Evolutionary conservation across 2,329 filamentous ascomycete species (phyloP).

Genomic region (Ustulina deusta): DNA sequence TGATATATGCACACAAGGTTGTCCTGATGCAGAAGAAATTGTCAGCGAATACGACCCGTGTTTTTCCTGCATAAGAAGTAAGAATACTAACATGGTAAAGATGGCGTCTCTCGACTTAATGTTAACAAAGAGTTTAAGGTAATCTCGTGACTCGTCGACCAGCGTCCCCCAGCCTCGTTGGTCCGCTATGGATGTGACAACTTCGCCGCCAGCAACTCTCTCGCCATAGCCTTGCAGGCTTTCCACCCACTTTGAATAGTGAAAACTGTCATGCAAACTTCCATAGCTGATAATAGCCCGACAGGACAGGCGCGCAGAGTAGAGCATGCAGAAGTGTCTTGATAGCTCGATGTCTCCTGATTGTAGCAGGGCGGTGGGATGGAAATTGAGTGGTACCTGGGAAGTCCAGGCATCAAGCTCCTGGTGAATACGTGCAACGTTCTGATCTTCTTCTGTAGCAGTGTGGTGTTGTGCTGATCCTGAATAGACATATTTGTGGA

Average conservation of each 20-base stretch:
- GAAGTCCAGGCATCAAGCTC: slow-evolving; percentile 36
- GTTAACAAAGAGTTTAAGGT: slow-evolving; percentile 50
- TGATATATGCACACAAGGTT: slow-evolving; percentile 38
- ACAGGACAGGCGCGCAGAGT: slow-evolving; percentile 34
- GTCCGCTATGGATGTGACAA: slow-evolving; percentile 27
- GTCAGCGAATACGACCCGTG: not conserved
- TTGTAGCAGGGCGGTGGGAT: slow-evolving; percentile 6
- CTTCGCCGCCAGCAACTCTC: slow-evolving; percentile 42
- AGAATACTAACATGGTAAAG: slow-evolving; percentile 27
- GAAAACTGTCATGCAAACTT: slow-evolving; percentile 36
- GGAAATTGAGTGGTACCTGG: slow-evolving; percentile 28
- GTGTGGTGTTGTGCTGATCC: slow-evolving; percentile 35
- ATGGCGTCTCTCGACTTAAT: slow-evolving; percentile 33
- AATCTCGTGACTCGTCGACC: slow-evolving; percentile 52
- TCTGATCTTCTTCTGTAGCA: slow-evolving; percentile 45
- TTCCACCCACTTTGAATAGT: slow-evolving; percentile 40
- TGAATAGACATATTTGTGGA: slow-evolving; percentile 54
- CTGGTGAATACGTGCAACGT: slow-evolving; percentile 32
- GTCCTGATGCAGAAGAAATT: slow-evolving; percentile 14
- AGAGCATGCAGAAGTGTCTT: slow-evolving; percentile 39
- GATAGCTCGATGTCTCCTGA: slow-evolving; percentile 21
- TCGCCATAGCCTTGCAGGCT: slow-evolving; percentile 39
- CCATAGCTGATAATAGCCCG: slow-evolving; percentile 34
- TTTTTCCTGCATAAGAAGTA: not conserved
- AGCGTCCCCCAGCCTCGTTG: slow-evolving; percentile 52